Evolutionary conservation across 2,329 filamentous ascomycete genomes (phyloP).

Genomic region (Penicillium corylophilum): DNA sequence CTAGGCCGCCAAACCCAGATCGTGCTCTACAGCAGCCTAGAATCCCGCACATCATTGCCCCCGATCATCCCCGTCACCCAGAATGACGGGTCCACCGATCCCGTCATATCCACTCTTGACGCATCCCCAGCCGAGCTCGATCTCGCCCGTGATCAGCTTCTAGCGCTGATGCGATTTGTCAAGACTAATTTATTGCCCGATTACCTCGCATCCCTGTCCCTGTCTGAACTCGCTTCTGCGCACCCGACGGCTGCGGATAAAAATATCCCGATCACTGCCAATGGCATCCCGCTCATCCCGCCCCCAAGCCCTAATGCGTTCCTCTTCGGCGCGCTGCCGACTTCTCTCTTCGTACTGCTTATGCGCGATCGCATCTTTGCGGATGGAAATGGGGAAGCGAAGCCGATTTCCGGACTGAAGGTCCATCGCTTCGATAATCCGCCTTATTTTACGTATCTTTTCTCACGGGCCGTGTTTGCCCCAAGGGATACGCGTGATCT

Average conservation of each 20-base stretch:
- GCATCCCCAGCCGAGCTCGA: slow-evolving; percentile 9
- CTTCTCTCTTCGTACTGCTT: slow-evolving; percentile 32
- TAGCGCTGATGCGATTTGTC: slow-evolving; percentile 28
- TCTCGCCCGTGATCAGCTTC: slow-evolving; percentile 26
- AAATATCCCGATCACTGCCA: not conserved
- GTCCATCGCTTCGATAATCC: slow-evolving; percentile 31
- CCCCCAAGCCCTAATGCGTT: slow-evolving; percentile 30
- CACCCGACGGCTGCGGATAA: not conserved
- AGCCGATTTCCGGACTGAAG: slow-evolving; percentile 21
- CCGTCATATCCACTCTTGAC: slow-evolving; percentile 15
- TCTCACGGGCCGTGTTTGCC: slow-evolving; percentile 21
- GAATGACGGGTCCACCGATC: not conserved
- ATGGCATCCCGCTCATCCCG: slow-evolving; percentile 23
- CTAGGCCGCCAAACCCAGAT: slow-evolving; percentile 43
- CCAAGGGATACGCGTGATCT: not conserved
- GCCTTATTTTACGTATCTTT: slow-evolving; percentile 41
- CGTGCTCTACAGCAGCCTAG: slow-evolving; percentile 43
- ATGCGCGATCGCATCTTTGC: slow-evolving; percentile 17
- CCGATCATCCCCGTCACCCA: slow-evolving; percentile 14
- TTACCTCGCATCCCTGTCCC: slow-evolving; percentile 25
- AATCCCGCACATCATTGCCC: slow-evolving; percentile 25
- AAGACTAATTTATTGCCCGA: slow-evolving; percentile 25
- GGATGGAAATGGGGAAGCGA: not conserved
- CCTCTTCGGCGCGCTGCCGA: slow-evolving; percentile 40
- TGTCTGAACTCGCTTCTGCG: not conserved